These are phyloP conservation scores for Fragilariopsis cylindrus DNA, from an alignment of 108 stramenopile species.

Conservation along the genomic window DNA sequence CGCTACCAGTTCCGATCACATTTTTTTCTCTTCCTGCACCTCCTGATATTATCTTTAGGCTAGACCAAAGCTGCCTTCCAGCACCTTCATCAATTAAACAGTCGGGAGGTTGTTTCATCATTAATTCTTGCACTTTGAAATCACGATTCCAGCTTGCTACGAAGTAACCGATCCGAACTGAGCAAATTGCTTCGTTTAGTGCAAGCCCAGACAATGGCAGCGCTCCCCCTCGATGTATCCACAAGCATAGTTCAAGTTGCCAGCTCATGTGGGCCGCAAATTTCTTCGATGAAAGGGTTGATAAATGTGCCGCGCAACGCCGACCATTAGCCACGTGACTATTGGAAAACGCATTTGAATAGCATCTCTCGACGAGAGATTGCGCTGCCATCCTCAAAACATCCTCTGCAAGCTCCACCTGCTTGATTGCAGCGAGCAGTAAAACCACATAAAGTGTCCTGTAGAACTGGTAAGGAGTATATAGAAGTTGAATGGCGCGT, in stretches of 20 bases:
- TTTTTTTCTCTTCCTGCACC: slow-evolving; percentile 22
- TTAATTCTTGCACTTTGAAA: slow-evolving; percentile 60
- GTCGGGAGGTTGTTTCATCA: slow-evolving; percentile 78
- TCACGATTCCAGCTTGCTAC: slow-evolving; percentile 69
- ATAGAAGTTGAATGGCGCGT: slow-evolving; percentile 44
- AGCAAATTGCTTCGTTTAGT: slow-evolving; percentile 67
- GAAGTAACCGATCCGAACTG: slow-evolving; percentile 69
- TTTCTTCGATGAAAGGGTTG: slow-evolving; percentile 50
- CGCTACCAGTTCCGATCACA: slow-evolving; percentile 49
- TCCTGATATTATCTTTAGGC: slow-evolving; percentile 70
- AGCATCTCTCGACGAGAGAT: slow-evolving; percentile 44
- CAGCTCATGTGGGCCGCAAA: slow-evolving; percentile 53
- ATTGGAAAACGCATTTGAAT: slow-evolving; percentile 56
- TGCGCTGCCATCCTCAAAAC: slow-evolving; percentile 60
- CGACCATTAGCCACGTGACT: slow-evolving; percentile 41
- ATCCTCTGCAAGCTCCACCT: slow-evolving; percentile 70
- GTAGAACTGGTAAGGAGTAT: slow-evolving; percentile 28
- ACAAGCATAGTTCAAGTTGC: slow-evolving; percentile 84
- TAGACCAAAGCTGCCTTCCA: slow-evolving; percentile 77
- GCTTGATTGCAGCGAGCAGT: slow-evolving; percentile 48
- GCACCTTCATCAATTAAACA: slow-evolving; percentile 64
- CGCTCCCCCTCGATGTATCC: slow-evolving; percentile 79
- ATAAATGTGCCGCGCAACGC: slow-evolving; percentile 38
- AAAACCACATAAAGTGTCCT: slow-evolving; percentile 63
- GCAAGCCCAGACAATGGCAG: slow-evolving; percentile 64